Conservation (phyloP, 2,329 filamentous ascomycete species). For the Curvularia lunata region DNA sequence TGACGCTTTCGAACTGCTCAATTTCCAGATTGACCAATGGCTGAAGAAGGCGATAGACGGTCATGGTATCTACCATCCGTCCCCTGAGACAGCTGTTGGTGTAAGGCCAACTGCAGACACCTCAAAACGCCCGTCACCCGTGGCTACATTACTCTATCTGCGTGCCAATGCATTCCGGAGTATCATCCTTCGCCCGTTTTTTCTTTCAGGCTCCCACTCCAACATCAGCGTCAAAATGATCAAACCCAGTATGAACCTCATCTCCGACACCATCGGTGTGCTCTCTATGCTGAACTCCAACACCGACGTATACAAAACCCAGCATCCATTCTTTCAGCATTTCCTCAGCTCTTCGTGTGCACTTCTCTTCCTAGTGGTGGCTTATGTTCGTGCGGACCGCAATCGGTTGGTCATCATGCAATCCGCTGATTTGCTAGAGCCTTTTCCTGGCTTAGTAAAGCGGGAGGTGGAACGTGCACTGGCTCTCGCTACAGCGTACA, state of each 20-base stretch:
- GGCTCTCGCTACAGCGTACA: constrained; percentile 1
- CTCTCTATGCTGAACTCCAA: neutral
- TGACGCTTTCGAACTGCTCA: constrained; percentile 1
- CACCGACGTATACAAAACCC: neutral
- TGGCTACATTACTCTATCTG: neutral
- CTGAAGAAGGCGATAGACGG: constrained; percentile 1
- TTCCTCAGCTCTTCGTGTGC: constrained; percentile 2
- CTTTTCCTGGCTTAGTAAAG: neutral
- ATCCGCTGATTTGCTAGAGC: neutral
- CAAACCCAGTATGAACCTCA: neutral
- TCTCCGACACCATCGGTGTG: neutral
- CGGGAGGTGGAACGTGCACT: constrained; percentile 2
- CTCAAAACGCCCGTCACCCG: neutral
- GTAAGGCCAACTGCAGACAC: constrained; percentile 1
- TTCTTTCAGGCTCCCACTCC: neutral
- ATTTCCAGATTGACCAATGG: constrained; percentile 2
- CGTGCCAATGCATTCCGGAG: constrained; percentile 1
- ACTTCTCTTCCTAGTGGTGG: constrained; percentile 1
- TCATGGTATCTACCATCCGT: constrained; percentile 1
- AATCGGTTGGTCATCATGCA: neutral
- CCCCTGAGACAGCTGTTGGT: constrained; percentile 1
- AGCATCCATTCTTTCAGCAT: constrained; percentile 1
- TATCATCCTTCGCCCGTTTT: constrained; percentile 1
- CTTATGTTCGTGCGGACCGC: constrained; percentile 1
- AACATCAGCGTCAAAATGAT: neutral